Percentiles rank a stretch among this genome's conserved stretches.
phyloP scores from a whole-genome alignment of 2,329 filamentous ascomycete genomes.

The Diaporthe vexans region DNA sequence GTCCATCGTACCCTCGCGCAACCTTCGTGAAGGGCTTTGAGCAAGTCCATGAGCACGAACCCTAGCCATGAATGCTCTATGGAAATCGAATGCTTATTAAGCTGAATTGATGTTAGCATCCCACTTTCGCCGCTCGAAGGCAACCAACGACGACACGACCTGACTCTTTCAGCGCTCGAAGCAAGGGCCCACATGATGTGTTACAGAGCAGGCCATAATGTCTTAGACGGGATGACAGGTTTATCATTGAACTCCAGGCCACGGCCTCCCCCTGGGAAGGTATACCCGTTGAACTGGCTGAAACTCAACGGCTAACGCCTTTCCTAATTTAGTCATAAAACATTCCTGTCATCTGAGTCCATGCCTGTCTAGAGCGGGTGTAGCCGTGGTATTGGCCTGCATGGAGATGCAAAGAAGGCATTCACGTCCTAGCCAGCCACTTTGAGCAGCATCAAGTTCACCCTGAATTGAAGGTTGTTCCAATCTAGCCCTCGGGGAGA shows the following conservation, averaged over 20 bases:
- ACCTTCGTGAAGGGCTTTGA: neutral
- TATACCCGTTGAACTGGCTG: conserved; percentile 3
- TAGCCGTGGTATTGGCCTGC: neutral
- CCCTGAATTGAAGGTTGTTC: neutral
- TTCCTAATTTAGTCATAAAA: neutral
- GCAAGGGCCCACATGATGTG: neutral
- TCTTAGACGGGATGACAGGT: neutral
- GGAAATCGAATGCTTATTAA: no score
- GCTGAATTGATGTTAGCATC: neutral
- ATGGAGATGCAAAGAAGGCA: neutral
- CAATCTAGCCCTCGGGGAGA: neutral
- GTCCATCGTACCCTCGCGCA: neutral
- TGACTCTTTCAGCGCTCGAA: neutral
- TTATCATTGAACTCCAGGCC: no score
- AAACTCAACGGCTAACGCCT: conserved; percentile 6
- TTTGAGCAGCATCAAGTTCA: neutral
- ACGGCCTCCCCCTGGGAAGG: neutral
- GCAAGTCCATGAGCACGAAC: neutral
- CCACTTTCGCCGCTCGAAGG: neutral
- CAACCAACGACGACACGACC: no score
- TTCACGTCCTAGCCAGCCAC: neutral
- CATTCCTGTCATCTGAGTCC: neutral
- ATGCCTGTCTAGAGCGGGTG: neutral
- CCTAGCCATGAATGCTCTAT: no score
- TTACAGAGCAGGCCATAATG: neutral